These are phyloP conservation scores for Scedosporium dehoogii DNA, from an alignment of 2,329 filamentous ascomycete species.

Conservation along the genomic window DNA sequence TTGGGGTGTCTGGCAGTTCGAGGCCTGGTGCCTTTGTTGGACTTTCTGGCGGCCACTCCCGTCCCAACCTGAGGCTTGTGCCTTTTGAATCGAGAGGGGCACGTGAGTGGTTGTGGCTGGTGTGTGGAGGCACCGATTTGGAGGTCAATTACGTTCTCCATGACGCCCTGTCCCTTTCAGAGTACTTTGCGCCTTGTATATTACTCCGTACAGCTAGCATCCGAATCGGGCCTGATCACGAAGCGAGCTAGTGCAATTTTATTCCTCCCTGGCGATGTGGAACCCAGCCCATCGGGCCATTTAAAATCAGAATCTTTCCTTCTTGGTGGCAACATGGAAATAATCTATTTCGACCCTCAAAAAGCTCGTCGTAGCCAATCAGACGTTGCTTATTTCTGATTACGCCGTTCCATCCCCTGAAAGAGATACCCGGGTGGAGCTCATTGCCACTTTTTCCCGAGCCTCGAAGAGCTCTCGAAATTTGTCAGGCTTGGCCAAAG, in stretches of 20 bases:
- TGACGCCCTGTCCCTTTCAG: no score
- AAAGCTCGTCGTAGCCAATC: neutral
- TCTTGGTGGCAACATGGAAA: neutral
- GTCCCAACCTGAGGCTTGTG: neutral
- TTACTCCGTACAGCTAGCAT: no score
- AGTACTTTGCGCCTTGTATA: no score
- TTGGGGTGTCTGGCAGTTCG: neutral
- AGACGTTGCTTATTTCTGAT: neutral
- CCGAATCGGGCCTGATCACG: no score
- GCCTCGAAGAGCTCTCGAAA: neutral
- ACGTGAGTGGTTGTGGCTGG: neutral
- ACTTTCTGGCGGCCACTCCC: neutral
- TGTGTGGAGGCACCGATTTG: neutral
- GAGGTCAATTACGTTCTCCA: no score
- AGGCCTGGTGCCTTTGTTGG: neutral
- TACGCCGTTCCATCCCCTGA: neutral
- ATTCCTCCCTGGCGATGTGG: neutral
- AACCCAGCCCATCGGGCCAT: neutral
- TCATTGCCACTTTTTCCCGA: neutral
- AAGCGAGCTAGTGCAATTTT: no score
- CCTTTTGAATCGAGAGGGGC: neutral
- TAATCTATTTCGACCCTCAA: neutral
- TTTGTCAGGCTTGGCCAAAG: neutral
- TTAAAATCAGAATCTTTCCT: neutral
- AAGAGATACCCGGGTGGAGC: no score